Conservation (phyloP, 257 asterid genomes). For the Solanum etuberosum region DNA sequence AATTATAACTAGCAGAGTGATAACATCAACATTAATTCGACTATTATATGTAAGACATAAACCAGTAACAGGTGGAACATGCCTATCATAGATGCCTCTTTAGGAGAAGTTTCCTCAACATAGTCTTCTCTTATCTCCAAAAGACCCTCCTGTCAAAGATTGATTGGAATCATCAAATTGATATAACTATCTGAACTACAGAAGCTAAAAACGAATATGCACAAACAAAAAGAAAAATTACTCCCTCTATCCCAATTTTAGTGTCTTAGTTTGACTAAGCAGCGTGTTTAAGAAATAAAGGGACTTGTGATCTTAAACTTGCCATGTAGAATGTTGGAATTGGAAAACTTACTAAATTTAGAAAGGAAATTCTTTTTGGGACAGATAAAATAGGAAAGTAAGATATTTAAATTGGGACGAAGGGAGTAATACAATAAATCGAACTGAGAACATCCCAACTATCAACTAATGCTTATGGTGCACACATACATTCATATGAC, state of each 20-base stretch:
- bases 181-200: not conserved
- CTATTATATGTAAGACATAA: not conserved
- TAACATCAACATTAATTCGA: not conserved
- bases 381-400: not conserved
- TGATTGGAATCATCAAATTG: not conserved
- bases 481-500: not conserved
- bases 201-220: not conserved
- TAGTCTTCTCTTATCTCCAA: slow-evolving; percentile 90
- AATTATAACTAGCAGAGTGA: not conserved
- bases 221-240: not conserved
- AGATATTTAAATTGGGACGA: not conserved
- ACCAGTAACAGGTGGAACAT: slow-evolving; percentile 2
- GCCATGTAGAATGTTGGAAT: not conserved
- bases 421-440: not conserved
- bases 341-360: not conserved
- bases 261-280: not conserved
- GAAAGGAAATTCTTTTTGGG: not conserved
- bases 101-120: slow-evolving; percentile 36
- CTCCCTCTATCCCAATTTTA: not conserved
- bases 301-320: not conserved
- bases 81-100: slow-evolving; percentile 28
- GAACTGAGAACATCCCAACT: not conserved
- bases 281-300: not conserved
- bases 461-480: not conserved
- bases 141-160: slow-evolving; percentile 61